Conservation (phyloP, 2,329 filamentous ascomycete species). For the Neonectria neomacrospora region DNA sequence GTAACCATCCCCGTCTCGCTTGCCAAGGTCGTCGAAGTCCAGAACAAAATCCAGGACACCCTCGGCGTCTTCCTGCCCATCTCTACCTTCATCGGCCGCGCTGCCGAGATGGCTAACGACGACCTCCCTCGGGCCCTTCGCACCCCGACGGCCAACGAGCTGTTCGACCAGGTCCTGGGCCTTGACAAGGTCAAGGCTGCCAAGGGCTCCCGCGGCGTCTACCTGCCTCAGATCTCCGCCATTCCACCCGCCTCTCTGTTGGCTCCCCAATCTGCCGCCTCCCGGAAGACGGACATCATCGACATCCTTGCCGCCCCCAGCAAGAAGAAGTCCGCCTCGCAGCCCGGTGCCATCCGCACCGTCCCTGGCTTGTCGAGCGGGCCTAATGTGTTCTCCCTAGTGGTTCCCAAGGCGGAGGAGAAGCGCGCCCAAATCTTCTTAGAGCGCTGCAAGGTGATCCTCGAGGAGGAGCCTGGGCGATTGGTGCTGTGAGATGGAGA, state of each 20-base stretch:
- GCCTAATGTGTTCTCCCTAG: slow-evolving; percentile 83
- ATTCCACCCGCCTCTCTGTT: slow-evolving; percentile 59
- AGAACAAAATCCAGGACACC: slow-evolving; percentile 80
- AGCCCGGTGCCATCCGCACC: slow-evolving; percentile 45
- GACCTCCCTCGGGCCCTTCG: slow-evolving; percentile 76
- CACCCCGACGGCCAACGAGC: slow-evolving; percentile 76
- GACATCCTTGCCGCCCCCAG: slow-evolving; percentile 74
- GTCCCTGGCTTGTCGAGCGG: slow-evolving; percentile 63
- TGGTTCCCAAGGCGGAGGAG: slow-evolving; percentile 83
- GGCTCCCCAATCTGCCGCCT: slow-evolving; percentile 45
- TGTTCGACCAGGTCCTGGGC: slow-evolving; percentile 91
- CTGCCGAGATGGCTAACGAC: slow-evolving; percentile 88
- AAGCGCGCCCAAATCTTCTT: slow-evolving; percentile 84
- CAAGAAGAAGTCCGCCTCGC: slow-evolving; percentile 46
- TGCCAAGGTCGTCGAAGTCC: slow-evolving; percentile 79
- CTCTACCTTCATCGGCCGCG: slow-evolving; percentile 86
- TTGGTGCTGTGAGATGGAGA: slow-evolving; percentile 67
- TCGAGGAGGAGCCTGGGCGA: slow-evolving; percentile 83
- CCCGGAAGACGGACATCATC: slow-evolving; percentile 74
- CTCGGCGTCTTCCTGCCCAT: slow-evolving; percentile 85
- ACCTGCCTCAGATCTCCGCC: slow-evolving; percentile 77
- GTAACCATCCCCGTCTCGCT: slow-evolving; percentile 83
- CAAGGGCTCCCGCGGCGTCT: slow-evolving; percentile 68
- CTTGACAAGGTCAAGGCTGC: slow-evolving; percentile 61
- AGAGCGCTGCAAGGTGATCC: slow-evolving; percentile 83